phyloP scores from a whole-genome alignment of 371 early-diverging fungal genomes.

The Mucor saturninus region DNA sequence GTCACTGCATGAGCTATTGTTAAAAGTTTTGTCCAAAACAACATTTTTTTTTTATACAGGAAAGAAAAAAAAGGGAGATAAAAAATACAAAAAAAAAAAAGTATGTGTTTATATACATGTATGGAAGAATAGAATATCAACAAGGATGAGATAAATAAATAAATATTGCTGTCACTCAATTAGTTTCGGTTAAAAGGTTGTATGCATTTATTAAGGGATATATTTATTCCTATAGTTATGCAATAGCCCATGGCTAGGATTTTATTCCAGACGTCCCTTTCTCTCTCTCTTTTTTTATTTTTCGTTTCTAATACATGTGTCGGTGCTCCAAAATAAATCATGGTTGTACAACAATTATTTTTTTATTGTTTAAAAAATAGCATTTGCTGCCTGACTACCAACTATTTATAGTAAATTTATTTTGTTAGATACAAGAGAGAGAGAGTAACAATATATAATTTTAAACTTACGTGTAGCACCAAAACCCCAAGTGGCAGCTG shows the following conservation, averaged over 20 bases:
- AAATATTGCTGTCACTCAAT: background rate
- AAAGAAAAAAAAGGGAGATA: constrained; percentile 12
- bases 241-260: background rate
- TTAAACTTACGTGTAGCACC: constrained; percentile 50
- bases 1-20: constrained; percentile 44
- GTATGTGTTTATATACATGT: background rate
- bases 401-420: constrained; percentile 25
- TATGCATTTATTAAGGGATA: constrained; percentile 6
- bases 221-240: background rate
- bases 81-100: background rate
- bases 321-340: background rate
- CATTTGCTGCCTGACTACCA: constrained; percentile 44
- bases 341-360: background rate
- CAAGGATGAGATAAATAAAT: constrained; percentile 1
- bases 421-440: background rate
- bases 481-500: constrained; percentile 53
- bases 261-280: background rate
- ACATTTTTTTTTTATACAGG: constrained; percentile 7
- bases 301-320: background rate
- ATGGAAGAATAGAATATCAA: background rate
- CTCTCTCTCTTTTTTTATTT: background rate
- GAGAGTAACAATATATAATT: background rate
- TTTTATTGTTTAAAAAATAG: constrained; percentile 37
- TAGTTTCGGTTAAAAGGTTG: background rate
- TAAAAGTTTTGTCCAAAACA: constrained; percentile 49